phyloP scores from a whole-genome alignment of 1,284 basidiomycete genomes.

The Peniophora sp. region DNA sequence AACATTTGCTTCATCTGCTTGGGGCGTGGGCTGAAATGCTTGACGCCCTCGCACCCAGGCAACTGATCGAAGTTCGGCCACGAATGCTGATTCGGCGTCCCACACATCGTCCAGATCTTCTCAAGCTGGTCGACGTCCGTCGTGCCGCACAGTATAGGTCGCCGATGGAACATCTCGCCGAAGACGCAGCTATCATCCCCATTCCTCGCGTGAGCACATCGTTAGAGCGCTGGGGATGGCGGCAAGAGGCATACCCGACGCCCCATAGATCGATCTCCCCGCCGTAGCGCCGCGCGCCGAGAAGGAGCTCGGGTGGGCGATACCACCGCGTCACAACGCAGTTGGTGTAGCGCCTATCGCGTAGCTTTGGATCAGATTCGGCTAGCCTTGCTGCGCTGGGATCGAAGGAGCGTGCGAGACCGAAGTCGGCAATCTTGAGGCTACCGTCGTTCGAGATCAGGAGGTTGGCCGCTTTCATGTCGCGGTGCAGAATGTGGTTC shows the following conservation, averaged over 20 bases:
- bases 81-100: slow-evolving; percentile 72
- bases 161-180: slow-evolving; percentile 89
- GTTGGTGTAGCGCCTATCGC: slow-evolving; percentile 83
- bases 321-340: slow-evolving; percentile 99
- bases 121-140: slow-evolving; percentile 89
- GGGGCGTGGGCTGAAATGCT: slow-evolving; percentile 42
- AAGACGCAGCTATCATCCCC: slow-evolving; percentile 76
- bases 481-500: slow-evolving; percentile 95
- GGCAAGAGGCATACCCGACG: slow-evolving; percentile 57
- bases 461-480: slow-evolving; percentile 98
- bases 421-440: slow-evolving; percentile 93
- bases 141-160: slow-evolving; percentile 83
- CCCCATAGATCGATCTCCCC: slow-evolving; percentile 98
- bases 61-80: slow-evolving; percentile 80
- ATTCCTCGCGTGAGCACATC: slow-evolving; percentile 6
- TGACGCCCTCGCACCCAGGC: slow-evolving; percentile 77
- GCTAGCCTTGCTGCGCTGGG: slow-evolving; percentile 35
- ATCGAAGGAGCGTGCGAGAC: slow-evolving; percentile 80
- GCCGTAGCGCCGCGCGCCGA: slow-evolving; percentile 86
- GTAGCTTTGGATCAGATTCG: slow-evolving; percentile 31
- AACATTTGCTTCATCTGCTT: slow-evolving; percentile 51
- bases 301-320: slow-evolving; percentile 88
- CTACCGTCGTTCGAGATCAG: slow-evolving; percentile 84
- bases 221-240: not conserved
- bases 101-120: slow-evolving; percentile 86